Conservation (phyloP, 2,329 filamentous ascomycete species). For the Chrysosporium keratinophilum region DNA sequence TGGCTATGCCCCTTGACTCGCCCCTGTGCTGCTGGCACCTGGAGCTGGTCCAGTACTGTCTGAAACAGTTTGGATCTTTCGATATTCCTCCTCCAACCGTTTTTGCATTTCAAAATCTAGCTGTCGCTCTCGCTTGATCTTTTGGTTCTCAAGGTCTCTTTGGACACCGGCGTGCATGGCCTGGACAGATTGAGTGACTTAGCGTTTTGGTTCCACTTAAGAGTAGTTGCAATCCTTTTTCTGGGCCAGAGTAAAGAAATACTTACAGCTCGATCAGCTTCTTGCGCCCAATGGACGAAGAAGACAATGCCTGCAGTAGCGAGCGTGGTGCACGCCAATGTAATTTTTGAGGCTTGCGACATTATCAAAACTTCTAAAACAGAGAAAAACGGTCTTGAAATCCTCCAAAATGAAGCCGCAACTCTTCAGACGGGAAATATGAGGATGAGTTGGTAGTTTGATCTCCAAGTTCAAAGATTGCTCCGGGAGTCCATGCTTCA, state of each 20-base stretch:
- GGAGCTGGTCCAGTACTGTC: slow-evolving; percentile 23
- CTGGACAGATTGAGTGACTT: slow-evolving; percentile 30
- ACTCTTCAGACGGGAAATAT: neutral
- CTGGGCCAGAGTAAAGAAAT: neutral
- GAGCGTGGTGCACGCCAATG: slow-evolving; percentile 64
- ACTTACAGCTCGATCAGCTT: slow-evolving; percentile 68
- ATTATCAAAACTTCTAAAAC: slow-evolving; percentile 40
- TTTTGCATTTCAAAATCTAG: slow-evolving; percentile 90
- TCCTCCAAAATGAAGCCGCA: no score
- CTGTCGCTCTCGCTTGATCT: slow-evolving; percentile 78
- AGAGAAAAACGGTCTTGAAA: neutral
- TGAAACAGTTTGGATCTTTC: slow-evolving; percentile 71
- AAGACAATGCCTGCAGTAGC: slow-evolving; percentile 66
- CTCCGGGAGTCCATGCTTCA: neutral
- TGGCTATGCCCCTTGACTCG: slow-evolving; percentile 21
- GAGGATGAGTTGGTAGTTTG: neutral
- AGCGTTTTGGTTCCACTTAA: neutral
- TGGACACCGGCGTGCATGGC: slow-evolving; percentile 94
- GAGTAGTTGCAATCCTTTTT: neutral
- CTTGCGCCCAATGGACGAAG: slow-evolving; percentile 84
- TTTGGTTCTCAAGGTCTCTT: slow-evolving; percentile 88
- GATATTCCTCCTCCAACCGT: slow-evolving; percentile 76
- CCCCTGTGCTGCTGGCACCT: slow-evolving; percentile 16
- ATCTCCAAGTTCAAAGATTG: neutral
- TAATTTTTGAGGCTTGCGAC: slow-evolving; percentile 84